Conservation (phyloP, 805 yeast species). For the Vanderwaltozyma tropicalis region DNA sequence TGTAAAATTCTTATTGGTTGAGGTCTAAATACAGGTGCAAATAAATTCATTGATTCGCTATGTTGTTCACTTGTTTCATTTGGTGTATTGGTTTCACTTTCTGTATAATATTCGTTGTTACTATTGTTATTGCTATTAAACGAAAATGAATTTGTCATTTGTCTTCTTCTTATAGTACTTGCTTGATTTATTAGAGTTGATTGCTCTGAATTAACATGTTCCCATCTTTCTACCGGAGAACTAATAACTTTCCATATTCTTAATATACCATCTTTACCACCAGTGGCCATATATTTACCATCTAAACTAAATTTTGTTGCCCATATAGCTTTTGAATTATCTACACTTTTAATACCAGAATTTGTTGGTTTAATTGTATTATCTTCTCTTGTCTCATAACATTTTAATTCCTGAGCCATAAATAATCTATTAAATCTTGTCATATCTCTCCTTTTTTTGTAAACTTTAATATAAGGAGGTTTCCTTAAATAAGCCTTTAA, state of each 20-base stretch:
- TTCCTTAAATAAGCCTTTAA: conserved; percentile 34
- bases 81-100: conserved; percentile 1
- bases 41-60: conserved; percentile 16
- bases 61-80: not conserved
- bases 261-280: conserved; percentile 63
- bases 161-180: not conserved
- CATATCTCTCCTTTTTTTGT: conserved; percentile 37
- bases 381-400: conserved; percentile 3
- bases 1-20: conserved; percentile 47
- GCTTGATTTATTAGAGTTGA: conserved; percentile 2
- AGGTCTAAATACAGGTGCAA: conserved; percentile 73
- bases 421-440: conserved; percentile 43
- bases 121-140: not conserved
- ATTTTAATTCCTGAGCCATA: conserved; percentile 50
- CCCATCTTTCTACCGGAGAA: conserved; percentile 58
- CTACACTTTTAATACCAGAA: not conserved
- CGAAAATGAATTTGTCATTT: not conserved
- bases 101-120: not conserved
- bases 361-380: not conserved
- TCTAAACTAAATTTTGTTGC: conserved; percentile 63
- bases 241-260: conserved; percentile 73
- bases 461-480: conserved; percentile 47
- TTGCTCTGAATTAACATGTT: conserved; percentile 20
- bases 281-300: conserved; percentile 76
- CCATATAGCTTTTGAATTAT: conserved; percentile 45